Evolutionary conservation across 2,329 filamentous ascomycete genomes (phyloP).

Genomic region (Monilinia fructicola): DNA sequence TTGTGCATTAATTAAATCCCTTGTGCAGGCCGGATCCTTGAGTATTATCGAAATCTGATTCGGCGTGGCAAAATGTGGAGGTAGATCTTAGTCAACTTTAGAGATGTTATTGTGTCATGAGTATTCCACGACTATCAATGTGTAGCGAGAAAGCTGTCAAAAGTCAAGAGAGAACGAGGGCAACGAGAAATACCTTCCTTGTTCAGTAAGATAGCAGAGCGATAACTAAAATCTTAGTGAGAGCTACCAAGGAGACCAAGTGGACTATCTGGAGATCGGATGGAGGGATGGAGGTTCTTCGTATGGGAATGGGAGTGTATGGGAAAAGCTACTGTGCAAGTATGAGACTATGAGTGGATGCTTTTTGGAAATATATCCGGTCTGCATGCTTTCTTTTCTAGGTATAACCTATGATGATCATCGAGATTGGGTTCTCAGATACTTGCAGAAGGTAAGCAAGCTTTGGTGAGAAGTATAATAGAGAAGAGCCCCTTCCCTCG

Average conservation of each 20-base stretch:
- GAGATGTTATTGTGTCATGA: constrained; percentile 15
- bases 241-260: not conserved
- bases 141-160: constrained; percentile 4
- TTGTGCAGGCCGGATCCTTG: not conserved
- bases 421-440: not conserved
- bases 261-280: constrained; percentile 10
- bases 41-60: not conserved
- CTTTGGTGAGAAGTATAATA: not conserved
- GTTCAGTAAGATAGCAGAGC: not conserved
- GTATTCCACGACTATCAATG: not conserved
- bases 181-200: not conserved
- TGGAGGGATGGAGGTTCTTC: not conserved
- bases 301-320: not conserved
- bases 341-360: constrained; percentile 10
- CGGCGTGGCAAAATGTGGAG: constrained; percentile 18
- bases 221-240: not conserved
- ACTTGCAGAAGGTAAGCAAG: not conserved
- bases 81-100: constrained; percentile 16
- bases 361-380: not conserved
- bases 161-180: not conserved
- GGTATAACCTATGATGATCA: constrained; percentile 13
- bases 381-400: constrained; percentile 3
- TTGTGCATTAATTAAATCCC: constrained; percentile 8
- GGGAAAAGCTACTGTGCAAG: not conserved
- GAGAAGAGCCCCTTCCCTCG: not conserved